These are phyloP conservation scores for Termitomyces sp. DNA, from an alignment of 768 basidiomycete genomes.

Conservation along the genomic window DNA sequence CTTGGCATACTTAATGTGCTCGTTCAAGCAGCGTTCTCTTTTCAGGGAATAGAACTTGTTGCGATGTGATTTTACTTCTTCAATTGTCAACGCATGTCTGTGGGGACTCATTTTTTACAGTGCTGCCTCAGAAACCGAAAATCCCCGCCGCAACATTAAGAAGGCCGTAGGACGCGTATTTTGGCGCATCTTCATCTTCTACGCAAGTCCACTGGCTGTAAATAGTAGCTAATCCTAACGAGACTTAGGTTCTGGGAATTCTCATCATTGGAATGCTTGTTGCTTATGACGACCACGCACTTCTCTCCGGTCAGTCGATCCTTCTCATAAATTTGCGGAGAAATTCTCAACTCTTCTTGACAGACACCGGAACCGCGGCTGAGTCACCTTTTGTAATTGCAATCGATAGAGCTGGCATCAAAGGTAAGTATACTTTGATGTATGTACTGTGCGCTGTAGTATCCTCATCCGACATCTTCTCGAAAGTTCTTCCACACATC, in stretches of 20 bases:
- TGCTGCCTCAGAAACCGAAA: constrained; percentile 72
- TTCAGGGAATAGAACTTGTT: constrained; percentile 73
- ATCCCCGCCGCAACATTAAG: constrained; percentile 72
- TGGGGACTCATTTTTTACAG: constrained; percentile 23
- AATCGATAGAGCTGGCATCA: constrained; percentile 65
- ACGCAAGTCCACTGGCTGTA: constrained; percentile 31
- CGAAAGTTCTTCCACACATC: constrained; percentile 51
- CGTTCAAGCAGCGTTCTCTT: constrained; percentile 65
- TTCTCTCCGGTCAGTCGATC: constrained; percentile 32
- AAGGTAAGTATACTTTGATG: constrained; percentile 28
- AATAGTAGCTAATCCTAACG: background rate
- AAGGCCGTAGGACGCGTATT: constrained; percentile 75
- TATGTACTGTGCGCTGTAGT: no score
- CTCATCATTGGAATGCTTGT: constrained; percentile 78
- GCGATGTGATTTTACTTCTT: constrained; percentile 37
- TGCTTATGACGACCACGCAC: constrained; percentile 51
- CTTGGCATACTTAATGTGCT: constrained; percentile 37
- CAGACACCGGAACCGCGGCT: constrained; percentile 56
- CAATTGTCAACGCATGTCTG: background rate
- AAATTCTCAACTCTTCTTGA: background rate
- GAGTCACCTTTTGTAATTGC: constrained; percentile 85
- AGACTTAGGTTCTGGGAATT: constrained; percentile 53
- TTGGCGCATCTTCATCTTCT: constrained; percentile 77
- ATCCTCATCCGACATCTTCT: background rate
- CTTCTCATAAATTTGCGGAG: background rate